Evolutionary conservation across 371 early-diverging fungal genomes (phyloP).

Genomic region (Actinomortierella wolfii): DNA sequence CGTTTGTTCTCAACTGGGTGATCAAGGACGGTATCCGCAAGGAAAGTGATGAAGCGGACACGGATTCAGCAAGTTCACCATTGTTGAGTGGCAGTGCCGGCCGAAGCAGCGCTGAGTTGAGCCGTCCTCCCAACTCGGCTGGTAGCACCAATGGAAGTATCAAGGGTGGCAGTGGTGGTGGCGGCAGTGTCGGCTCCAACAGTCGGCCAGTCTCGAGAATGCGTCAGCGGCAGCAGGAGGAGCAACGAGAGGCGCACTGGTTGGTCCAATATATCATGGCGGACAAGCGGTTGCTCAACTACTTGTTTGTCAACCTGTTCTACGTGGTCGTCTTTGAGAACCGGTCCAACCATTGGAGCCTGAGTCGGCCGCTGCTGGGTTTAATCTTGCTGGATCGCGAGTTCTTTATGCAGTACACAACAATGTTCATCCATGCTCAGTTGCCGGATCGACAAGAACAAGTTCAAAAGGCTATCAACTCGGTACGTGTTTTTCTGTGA

Average conservation of each 20-base stretch:
- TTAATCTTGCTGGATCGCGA: slow-evolving; percentile 75
- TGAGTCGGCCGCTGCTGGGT: slow-evolving; percentile 81
- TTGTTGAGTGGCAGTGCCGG: too few species aligned
- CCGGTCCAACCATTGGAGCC: slow-evolving; percentile 79
- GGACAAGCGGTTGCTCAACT: slow-evolving; percentile 62
- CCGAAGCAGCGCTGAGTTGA: too few species aligned
- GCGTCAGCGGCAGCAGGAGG: slow-evolving; percentile 5
- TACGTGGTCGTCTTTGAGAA: slow-evolving; percentile 82
- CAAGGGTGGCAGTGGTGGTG: neutral
- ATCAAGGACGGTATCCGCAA: slow-evolving; percentile 49
- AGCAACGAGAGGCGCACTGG: slow-evolving; percentile 49
- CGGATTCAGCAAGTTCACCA: slow-evolving; percentile 3
- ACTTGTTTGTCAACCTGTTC: slow-evolving; percentile 67
- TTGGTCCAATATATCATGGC: slow-evolving; percentile 59
- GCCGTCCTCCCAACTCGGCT: too few species aligned
- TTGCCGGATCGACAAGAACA: slow-evolving; percentile 71
- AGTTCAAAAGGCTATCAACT: slow-evolving; percentile 61
- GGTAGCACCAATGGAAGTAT: too few species aligned
- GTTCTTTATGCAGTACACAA: slow-evolving; percentile 69
- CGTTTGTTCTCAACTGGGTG: slow-evolving; percentile 71
- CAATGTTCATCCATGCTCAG: slow-evolving; percentile 71
- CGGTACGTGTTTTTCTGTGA: slow-evolving; percentile 14
- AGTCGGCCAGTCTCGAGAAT: slow-evolving; percentile 10
- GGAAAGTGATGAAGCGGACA: slow-evolving; percentile 7
- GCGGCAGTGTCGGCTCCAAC: slow-evolving; percentile 2